Evolutionary conservation across 2,329 filamentous ascomycete genomes (phyloP).

Genomic region (Aspergillus tanneri): DNA sequence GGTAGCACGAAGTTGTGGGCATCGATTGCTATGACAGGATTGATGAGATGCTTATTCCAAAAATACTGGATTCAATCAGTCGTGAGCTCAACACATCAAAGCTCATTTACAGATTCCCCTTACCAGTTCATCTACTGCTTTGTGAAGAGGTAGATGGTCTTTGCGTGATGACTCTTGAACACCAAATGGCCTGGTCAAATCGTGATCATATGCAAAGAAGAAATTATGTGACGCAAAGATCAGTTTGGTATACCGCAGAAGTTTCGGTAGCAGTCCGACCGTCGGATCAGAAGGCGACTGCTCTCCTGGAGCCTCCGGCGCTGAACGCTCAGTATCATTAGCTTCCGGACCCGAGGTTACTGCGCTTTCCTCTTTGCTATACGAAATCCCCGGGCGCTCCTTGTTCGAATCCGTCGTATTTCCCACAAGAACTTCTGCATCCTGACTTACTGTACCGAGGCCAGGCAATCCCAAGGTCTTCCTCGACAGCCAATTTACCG

Average conservation of each 20-base stretch:
- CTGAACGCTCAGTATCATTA: not conserved
- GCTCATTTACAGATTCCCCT: slow-evolving; percentile 1
- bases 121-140: slow-evolving; percentile 68
- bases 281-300: slow-evolving; percentile 40
- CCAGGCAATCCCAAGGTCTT: slow-evolving; percentile 76
- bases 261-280: slow-evolving; percentile 70
- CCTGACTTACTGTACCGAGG: slow-evolving; percentile 62
- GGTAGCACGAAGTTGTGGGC: slow-evolving; percentile 73
- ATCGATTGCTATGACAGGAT: slow-evolving; percentile 71
- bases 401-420: slow-evolving; percentile 11
- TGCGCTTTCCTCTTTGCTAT: slow-evolving; percentile 14
- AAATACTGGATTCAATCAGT: slow-evolving; percentile 60
- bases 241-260: slow-evolving; percentile 78
- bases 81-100: not conserved
- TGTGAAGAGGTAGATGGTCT: slow-evolving; percentile 63
- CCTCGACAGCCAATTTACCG: slow-evolving; percentile 85
- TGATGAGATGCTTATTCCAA: slow-evolving; percentile 79
- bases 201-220: slow-evolving; percentile 92
- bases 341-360: slow-evolving; percentile 10
- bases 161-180: slow-evolving; percentile 39
- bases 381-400: slow-evolving; percentile 4
- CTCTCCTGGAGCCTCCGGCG: slow-evolving; percentile 10
- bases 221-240: slow-evolving; percentile 85
- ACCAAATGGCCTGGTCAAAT: slow-evolving; percentile 70
- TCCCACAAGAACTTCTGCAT: slow-evolving; percentile 36